These are phyloP conservation scores for Cupressus sempervirens DNA, from an alignment of 75 land plant species.

Conservation along the genomic window DNA sequence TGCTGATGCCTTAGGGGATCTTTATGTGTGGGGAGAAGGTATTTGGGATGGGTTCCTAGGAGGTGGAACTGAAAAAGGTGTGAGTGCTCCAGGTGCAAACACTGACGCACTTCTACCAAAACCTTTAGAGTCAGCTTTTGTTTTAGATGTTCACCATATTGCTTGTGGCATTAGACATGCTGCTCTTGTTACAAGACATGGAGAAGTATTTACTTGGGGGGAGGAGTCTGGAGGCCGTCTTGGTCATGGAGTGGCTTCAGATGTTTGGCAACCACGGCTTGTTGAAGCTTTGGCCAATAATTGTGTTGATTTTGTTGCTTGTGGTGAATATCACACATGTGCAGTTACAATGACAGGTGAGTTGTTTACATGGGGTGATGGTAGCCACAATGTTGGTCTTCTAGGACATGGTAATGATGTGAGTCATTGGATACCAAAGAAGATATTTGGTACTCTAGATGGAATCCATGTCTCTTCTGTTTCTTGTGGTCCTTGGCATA, in stretches of 20 bases:
- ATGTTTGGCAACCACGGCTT: constrained; percentile 46
- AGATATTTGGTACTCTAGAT: constrained; percentile 48
- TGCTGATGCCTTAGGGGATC: constrained; percentile 50
- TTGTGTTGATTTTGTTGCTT: constrained; percentile 44
- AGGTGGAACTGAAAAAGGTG: constrained; percentile 21
- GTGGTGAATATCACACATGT: constrained; percentile 71
- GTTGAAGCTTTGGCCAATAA: constrained; percentile 40
- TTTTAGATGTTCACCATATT: constrained; percentile 51
- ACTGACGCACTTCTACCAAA: constrained; percentile 50
- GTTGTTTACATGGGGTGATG: constrained; percentile 70
- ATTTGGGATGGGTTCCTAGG: constrained; percentile 32
- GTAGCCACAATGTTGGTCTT: constrained; percentile 48
- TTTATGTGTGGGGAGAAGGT: constrained; percentile 63
- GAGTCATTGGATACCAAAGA: constrained; percentile 62
- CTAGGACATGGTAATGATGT: constrained; percentile 60
- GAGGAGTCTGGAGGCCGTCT: constrained; percentile 65
- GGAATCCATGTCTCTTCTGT: constrained; percentile 52
- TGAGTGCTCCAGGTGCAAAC: constrained; percentile 14
- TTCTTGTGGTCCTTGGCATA: constrained; percentile 70
- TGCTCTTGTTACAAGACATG: constrained; percentile 54
- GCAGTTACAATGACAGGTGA: constrained; percentile 56
- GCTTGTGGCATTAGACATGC: constrained; percentile 63
- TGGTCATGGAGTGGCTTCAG: constrained; percentile 47
- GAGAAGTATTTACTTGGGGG: constrained; percentile 65
- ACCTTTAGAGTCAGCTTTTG: constrained; percentile 40